Evolutionary conservation across 2,329 filamentous ascomycete genomes (phyloP).

Genomic region (Claviceps cyperi): DNA sequence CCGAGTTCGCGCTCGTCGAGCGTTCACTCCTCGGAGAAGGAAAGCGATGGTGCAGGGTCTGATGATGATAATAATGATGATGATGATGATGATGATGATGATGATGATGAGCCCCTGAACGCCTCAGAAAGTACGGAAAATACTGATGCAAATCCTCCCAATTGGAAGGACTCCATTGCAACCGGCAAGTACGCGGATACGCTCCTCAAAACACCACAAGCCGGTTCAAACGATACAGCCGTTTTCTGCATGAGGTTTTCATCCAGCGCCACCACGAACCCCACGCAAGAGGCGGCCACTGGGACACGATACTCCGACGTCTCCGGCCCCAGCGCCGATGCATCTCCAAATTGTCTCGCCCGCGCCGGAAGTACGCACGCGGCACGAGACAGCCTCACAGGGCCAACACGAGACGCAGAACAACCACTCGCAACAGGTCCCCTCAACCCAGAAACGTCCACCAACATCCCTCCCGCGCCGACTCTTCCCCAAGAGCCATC

Average conservation of each 20-base stretch:
- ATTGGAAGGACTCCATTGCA: not conserved
- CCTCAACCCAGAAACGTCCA: not conserved
- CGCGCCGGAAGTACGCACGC: not conserved
- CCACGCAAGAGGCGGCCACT: not conserved
- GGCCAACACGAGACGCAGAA: not conserved
- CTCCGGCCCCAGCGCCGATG: not conserved
- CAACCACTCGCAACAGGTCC: not conserved
- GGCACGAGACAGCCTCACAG: not conserved
- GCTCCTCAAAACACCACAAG: not conserved
- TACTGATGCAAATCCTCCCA: not conserved
- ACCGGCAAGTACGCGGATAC: not conserved
- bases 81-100: not conserved
- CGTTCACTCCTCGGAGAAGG: not conserved
- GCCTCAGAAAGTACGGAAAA: not conserved
- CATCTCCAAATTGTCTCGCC: too few relatives aligned
- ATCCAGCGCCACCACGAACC: not conserved
- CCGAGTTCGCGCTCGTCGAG: constrained; percentile 1
- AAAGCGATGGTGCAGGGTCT: not conserved
- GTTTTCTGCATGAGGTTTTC: not conserved
- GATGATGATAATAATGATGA: too few relatives aligned
- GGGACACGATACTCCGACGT: not conserved
- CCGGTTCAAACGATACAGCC: not conserved
- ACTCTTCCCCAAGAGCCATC: not conserved
- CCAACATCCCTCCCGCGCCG: not conserved
- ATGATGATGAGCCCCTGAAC: not conserved